Percentiles rank a stretch among this genome's conserved stretches.
These are phyloP conservation scores for Dictyostelium firmibasis DNA, from an alignment of 78 protist genomes.

Conservation along the genomic window DNA sequence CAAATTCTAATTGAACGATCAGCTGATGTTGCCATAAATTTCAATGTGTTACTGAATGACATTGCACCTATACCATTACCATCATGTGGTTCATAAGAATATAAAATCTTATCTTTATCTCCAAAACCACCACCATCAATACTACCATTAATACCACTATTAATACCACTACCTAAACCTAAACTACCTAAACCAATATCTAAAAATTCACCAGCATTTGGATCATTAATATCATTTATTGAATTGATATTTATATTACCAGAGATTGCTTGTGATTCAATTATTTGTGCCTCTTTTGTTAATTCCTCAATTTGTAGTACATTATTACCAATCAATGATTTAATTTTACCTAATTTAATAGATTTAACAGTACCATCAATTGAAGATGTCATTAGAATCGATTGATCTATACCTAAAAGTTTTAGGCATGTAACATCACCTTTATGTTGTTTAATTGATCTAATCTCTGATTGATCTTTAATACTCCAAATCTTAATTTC, in stretches of 20 bases:
- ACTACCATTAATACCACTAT: not conserved
- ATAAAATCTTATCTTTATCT: not conserved
- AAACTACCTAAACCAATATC: not conserved
- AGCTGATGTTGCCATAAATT: not conserved
- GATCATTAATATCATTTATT: not conserved
- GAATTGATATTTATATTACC: not conserved
- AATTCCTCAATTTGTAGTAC: not conserved
- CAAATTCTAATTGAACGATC: conserved; percentile 19
- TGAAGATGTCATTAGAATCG: not conserved
- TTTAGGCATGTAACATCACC: not conserved
- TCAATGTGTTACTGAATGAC: not conserved
- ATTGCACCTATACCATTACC: not conserved
- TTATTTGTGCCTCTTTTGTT: not conserved
- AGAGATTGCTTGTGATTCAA: not conserved
- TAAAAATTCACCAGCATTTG: not conserved
- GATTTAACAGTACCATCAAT: conserved; percentile 16
- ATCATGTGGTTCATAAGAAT: not conserved
- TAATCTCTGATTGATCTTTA: not conserved
- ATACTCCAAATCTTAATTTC: conserved; percentile 15
- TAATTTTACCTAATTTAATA: not conserved
- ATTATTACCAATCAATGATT: not conserved
- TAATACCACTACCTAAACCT: not conserved
- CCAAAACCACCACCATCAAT: not conserved
- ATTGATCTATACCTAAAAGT: not conserved
- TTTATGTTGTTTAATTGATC: not conserved